Conservation (phyloP, 2,329 filamentous ascomycete genomes). For the Rutstroemia sp. region DNA sequence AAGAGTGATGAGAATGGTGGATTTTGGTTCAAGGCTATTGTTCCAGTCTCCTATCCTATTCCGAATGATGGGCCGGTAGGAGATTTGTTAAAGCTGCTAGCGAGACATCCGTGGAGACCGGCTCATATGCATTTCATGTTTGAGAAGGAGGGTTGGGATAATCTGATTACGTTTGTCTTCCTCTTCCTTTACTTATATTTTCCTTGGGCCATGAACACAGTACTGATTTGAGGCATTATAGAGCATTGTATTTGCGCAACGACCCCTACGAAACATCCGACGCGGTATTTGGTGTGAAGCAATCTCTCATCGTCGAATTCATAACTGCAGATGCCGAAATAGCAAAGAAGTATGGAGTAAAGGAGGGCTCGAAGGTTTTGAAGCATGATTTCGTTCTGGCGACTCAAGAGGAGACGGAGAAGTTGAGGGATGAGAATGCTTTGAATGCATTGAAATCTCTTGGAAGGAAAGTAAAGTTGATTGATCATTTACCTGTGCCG, state of each 20-base stretch:
- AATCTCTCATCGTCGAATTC: slow-evolving; percentile 63
- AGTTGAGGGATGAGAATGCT: slow-evolving; percentile 58
- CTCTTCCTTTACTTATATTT: background rate
- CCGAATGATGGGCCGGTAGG: slow-evolving; percentile 80
- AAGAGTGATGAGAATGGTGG: slow-evolving; percentile 60
- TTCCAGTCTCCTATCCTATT: slow-evolving; percentile 79
- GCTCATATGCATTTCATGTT: slow-evolving; percentile 89
- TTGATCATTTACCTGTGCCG: slow-evolving; percentile 69
- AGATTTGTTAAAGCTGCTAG: slow-evolving; percentile 54
- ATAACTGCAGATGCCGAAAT: slow-evolving; percentile 42
- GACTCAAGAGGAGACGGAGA: slow-evolving; percentile 58
- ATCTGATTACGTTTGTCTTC: slow-evolving; percentile 67
- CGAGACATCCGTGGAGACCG: slow-evolving; percentile 71
- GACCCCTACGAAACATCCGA: slow-evolving; percentile 78
- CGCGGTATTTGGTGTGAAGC: slow-evolving; percentile 83
- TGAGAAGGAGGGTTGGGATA: slow-evolving; percentile 69
- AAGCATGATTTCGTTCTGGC: slow-evolving; percentile 73
- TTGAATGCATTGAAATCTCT: slow-evolving; percentile 51
- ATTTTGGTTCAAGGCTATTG: slow-evolving; percentile 82
- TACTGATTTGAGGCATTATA: slow-evolving; percentile 27
- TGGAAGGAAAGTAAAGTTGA: slow-evolving; percentile 54
- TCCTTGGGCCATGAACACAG: background rate
- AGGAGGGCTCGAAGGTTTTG: slow-evolving; percentile 54
- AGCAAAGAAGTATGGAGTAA: slow-evolving; percentile 55
- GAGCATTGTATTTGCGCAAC: slow-evolving; percentile 67